phyloP scores from a whole-genome alignment of 176 grass and related monocot species.

The Hordeum vulgare region MorexV3_pseudomolecules_assembly NC_058523.1:501776839-501777338 shows the following conservation, averaged over 20 bases:
- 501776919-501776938: no score
- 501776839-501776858: neutral
- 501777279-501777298: no score
- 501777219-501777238: neutral
- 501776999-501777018: no score
- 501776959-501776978: neutral
- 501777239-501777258: neutral
- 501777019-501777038: neutral
- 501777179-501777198: neutral
- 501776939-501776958: no score
- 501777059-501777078: neutral
- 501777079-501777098: neutral
- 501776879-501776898: neutral
- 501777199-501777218: neutral
- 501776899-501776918: neutral
- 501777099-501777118: neutral
- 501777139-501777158: no score
- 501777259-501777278: neutral
- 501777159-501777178: neutral
- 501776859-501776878: neutral
- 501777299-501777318: no score
- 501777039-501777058: neutral
- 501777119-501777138: neutral
- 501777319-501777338: no score
- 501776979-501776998: neutral